Conservation (phyloP, 2,329 filamentous ascomycete genomes). For the Pestalotiopsis sp. region DNA sequence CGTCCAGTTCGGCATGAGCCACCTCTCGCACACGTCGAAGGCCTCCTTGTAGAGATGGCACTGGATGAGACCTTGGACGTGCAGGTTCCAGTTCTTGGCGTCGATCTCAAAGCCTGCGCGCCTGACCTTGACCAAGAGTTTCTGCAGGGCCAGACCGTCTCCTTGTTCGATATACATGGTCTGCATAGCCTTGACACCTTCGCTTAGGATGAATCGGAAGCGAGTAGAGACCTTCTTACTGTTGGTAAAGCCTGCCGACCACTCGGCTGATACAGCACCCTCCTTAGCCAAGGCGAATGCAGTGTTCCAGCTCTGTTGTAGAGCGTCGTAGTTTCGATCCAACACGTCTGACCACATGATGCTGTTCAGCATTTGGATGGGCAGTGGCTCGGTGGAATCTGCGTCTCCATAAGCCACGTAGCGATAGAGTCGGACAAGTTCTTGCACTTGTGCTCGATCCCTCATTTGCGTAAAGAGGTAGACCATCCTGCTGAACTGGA, state of each 20-base stretch:
- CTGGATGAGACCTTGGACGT: conserved; percentile 68
- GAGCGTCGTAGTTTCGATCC: conserved; percentile 58
- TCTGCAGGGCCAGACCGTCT: conserved; percentile 48
- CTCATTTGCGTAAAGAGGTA: conserved; percentile 43
- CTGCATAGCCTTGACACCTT: conserved; percentile 51
- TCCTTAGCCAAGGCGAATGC: conserved; percentile 55
- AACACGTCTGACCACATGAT: conserved; percentile 69
- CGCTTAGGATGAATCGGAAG: conserved; percentile 55
- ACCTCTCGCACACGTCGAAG: conserved; percentile 73
- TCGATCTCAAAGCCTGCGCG: conserved; percentile 72
- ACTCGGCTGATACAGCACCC: conserved; percentile 37
- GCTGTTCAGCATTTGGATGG: conserved; percentile 59
- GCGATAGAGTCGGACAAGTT: conserved; percentile 58
- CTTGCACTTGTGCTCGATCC: conserved; percentile 55
- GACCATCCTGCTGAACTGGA: conserved; percentile 42
- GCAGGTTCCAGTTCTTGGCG: conserved; percentile 78
- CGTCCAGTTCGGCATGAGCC: conserved; percentile 77
- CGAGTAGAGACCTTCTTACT: conserved; percentile 47
- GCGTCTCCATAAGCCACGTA: conserved; percentile 37
- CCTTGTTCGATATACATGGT: conserved; percentile 41
- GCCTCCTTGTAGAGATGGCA: conserved; percentile 64
- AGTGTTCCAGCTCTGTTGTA: conserved; percentile 68
- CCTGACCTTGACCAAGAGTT: conserved; percentile 57
- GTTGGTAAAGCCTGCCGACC: conserved; percentile 16
- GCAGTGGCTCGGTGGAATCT: conserved; percentile 37